Percentiles rank a stretch among this genome's conserved stretches.
Evolutionary conservation across 208 protist species (phyloP).

Genomic region (Lotmaria passim): DNA sequence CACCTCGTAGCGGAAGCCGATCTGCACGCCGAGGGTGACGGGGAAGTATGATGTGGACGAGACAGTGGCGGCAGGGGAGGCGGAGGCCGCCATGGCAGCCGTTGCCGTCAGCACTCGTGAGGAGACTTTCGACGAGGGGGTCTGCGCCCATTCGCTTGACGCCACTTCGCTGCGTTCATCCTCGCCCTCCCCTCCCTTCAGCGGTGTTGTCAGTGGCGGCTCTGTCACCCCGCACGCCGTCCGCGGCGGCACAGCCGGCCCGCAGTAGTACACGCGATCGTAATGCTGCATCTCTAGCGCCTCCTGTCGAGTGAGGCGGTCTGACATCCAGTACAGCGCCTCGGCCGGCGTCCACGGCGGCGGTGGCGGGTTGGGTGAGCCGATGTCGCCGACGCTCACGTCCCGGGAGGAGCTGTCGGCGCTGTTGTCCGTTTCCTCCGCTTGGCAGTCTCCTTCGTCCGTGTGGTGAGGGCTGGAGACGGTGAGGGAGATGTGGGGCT

Average conservation of each 20-base stretch:
- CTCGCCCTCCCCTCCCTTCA: background rate
- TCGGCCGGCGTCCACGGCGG: conserved; percentile 52
- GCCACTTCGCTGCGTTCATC: background rate
- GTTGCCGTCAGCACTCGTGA: background rate
- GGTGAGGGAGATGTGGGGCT: conserved; percentile 1
- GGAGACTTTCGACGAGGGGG: background rate
- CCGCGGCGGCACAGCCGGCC: conserved; percentile 44
- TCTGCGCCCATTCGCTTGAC: background rate
- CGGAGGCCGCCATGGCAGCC: background rate
- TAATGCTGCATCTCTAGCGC: conserved; percentile 77
- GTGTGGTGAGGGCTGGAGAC: background rate
- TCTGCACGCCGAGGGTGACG: conserved; percentile 89
- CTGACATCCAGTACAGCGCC: conserved; percentile 39
- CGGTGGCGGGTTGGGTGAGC: conserved; percentile 23
- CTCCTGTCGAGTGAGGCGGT: conserved; percentile 78
- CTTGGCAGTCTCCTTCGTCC: background rate
- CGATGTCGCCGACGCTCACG: background rate
- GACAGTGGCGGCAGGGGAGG: background rate
- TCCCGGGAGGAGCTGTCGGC: background rate
- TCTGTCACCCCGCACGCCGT: conserved; percentile 22
- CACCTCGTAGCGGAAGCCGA: conserved; percentile 90
- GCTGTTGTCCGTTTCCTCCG: background rate
- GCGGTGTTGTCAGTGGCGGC: background rate
- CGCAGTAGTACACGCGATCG: conserved; percentile 83
- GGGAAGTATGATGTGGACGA: conserved; percentile 77